These are phyloP conservation scores for Fusarium sp. DNA, from an alignment of 2,329 filamentous ascomycete species.

Conservation along the genomic window DNA sequence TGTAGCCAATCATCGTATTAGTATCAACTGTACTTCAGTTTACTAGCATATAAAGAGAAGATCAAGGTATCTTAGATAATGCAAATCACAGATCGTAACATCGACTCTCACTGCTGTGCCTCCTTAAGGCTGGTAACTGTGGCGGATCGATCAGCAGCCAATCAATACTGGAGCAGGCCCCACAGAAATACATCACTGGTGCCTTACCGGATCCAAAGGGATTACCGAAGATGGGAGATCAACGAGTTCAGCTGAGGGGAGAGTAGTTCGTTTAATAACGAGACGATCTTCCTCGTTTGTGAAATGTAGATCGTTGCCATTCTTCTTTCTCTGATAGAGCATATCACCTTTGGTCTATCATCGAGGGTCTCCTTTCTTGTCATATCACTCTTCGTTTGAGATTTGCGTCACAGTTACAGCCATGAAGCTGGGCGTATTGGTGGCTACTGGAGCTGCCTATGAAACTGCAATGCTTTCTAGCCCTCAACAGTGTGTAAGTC, in stretches of 20 bases:
- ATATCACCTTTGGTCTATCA: background rate
- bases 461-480: conserved; percentile 7
- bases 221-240: background rate
- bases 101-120: too few relatives aligned
- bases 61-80: too few relatives aligned
- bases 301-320: conserved; percentile 32
- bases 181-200: too few relatives aligned
- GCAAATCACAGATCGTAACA: too few relatives aligned
- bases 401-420: background rate
- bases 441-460: conserved; percentile 21
- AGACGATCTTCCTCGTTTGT: conserved; percentile 9
- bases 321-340: background rate
- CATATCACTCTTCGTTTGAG: background rate
- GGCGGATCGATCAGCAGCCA: too few relatives aligned
- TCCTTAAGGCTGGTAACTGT: too few relatives aligned
- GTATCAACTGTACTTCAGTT: too few relatives aligned
- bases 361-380: background rate
- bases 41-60: too few relatives aligned
- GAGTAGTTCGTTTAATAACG: conserved; percentile 18
- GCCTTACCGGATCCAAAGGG: too few relatives aligned
- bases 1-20: too few relatives aligned
- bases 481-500: conserved; percentile 33
- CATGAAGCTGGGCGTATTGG: conserved; percentile 30
- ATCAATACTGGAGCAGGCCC: too few relatives aligned
- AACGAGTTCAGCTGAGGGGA: background rate